A percentile compares a stretch with the other conserved stretches of the same genome.
Conservation (phyloP, 2,329 filamentous ascomycete species). For the Cladosporium velox region DNA sequence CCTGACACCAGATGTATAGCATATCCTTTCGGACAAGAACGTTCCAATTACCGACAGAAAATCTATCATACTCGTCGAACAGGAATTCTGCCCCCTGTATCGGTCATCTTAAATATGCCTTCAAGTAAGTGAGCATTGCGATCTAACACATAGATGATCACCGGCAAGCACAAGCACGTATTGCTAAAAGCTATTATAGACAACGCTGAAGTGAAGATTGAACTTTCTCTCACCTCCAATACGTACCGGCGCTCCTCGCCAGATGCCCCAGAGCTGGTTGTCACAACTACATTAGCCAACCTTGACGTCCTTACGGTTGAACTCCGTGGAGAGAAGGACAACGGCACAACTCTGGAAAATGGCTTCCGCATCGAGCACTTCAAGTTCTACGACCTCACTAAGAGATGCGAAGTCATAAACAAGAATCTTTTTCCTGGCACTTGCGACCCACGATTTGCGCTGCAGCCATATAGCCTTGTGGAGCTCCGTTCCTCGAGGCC, state of each 20-base stretch:
- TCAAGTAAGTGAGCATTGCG: not conserved
- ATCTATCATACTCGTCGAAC: not conserved
- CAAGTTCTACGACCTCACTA: conserved; percentile 19
- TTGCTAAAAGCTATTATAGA: not conserved
- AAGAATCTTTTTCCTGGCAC: conserved; percentile 12
- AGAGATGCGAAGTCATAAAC: not conserved
- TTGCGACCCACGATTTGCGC: conserved; percentile 5
- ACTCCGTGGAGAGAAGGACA: conserved; percentile 4
- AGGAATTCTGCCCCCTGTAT: too few species aligned
- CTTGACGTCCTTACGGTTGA: not conserved
- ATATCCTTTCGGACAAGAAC: not conserved
- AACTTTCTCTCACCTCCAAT: not conserved
- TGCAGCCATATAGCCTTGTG: not conserved
- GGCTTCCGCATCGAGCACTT: conserved; percentile 14
- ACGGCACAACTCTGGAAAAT: conserved; percentile 5
- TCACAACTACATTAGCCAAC: not conserved
- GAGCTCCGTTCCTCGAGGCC: not conserved
- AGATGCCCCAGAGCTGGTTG: not conserved
- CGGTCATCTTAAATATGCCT: not conserved
- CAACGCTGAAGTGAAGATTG: not conserved
- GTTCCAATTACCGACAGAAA: not conserved
- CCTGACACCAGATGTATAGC: not conserved
- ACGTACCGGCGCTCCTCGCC: not conserved
- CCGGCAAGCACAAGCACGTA: not conserved
- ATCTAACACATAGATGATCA: not conserved